Conservation (phyloP, 2,329 filamentous ascomycete species). For the Zasmidium cellare region DNA sequence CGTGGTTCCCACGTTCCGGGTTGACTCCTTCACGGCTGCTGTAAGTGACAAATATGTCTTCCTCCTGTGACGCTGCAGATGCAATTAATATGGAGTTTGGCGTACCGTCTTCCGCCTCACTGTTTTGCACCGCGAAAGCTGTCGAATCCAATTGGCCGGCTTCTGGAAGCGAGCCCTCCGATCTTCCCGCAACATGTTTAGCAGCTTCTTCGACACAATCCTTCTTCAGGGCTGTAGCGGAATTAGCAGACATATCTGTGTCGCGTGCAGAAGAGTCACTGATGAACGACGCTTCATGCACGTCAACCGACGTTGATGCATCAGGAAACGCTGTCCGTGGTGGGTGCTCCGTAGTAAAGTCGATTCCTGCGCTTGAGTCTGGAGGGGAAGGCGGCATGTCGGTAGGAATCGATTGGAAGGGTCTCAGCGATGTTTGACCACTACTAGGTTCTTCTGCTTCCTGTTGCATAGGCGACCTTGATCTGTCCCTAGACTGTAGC, state of each 20-base stretch:
- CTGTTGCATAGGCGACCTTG: background rate
- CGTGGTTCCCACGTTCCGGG: background rate
- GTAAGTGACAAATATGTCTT: slow-evolving; percentile 7
- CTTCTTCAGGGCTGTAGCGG: background rate
- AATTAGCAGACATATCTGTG: background rate
- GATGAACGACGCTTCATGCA: background rate
- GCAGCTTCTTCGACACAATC: background rate
- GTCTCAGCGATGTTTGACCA: slow-evolving; percentile 16
- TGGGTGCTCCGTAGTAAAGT: slow-evolving; percentile 14
- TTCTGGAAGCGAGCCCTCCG: slow-evolving; percentile 2
- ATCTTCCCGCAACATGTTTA: background rate
- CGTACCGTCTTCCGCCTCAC: slow-evolving; percentile 7
- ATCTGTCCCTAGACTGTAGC: background rate
- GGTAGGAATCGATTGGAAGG: slow-evolving; percentile 33
- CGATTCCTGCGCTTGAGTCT: slow-evolving; percentile 34
- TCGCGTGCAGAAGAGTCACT: background rate
- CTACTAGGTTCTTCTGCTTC: slow-evolving; percentile 11
- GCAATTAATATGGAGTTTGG: background rate
- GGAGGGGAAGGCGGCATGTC: slow-evolving; percentile 37
- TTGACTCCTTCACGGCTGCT: background rate
- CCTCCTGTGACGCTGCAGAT: background rate
- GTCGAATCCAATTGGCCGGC: slow-evolving; percentile 13
- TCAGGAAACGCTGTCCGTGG: slow-evolving; percentile 1
- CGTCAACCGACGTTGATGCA: background rate
- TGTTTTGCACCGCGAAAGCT: background rate